These are phyloP conservation scores for Pinus taeda DNA, from an alignment of 75 land plant species.

Conservation along the genomic window DNA sequence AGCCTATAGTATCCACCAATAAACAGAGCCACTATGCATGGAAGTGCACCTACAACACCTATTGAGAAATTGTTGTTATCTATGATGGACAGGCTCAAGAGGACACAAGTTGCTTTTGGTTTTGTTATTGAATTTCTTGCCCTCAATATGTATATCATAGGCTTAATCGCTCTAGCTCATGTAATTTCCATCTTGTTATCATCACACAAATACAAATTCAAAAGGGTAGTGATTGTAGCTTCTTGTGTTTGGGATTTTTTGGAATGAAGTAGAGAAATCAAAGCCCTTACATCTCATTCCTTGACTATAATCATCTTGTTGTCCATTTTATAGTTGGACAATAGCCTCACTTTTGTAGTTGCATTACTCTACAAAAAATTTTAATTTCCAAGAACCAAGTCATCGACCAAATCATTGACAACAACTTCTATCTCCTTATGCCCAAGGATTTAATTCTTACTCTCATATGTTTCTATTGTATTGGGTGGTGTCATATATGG, in stretches of 20 bases:
- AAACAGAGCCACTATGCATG: slow-evolving; percentile 57
- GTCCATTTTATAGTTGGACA: slow-evolving; percentile 59
- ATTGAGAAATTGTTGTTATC: slow-evolving; percentile 65
- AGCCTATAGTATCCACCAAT: slow-evolving; percentile 53
- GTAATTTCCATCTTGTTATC: slow-evolving; percentile 30
- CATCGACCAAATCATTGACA: slow-evolving; percentile 3
- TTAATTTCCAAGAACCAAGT: not conserved
- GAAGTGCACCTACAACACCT: slow-evolving; percentile 54
- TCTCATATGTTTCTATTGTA: not conserved
- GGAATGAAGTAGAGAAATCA: slow-evolving; percentile 46
- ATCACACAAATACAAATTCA: slow-evolving; percentile 32
- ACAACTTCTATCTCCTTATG: not conserved
- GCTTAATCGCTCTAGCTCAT: too few species aligned
- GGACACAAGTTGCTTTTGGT: not conserved
- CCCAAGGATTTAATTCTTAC: not conserved
- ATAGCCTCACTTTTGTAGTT: slow-evolving; percentile 51
- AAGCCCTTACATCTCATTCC: slow-evolving; percentile 69
- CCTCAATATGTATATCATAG: too few species aligned
- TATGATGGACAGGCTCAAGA: slow-evolving; percentile 72
- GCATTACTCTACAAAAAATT: slow-evolving; percentile 47
- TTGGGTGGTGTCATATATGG: too few species aligned
- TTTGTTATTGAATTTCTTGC: too few species aligned
- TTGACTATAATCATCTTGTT: slow-evolving; percentile 60
- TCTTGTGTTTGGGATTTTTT: slow-evolving; percentile 51
- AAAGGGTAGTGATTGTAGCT: slow-evolving; percentile 66